These are phyloP conservation scores for Gastrodia elata DNA, from an alignment of 106 monocot genomes.

Conservation along the genomic window DNA sequence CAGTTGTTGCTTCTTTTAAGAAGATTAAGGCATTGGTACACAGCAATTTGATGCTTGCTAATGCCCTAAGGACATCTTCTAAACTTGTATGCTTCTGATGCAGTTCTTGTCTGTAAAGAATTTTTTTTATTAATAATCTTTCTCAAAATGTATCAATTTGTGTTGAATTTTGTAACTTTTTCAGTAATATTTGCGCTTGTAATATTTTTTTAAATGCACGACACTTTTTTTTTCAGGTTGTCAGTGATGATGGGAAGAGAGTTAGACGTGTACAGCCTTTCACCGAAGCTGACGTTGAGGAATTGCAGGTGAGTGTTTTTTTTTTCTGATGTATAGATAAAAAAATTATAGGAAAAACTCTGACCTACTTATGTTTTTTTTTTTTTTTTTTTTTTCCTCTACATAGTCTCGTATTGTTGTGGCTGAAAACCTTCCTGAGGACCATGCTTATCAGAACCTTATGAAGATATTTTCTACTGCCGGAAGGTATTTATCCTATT, in stretches of 20 bases:
- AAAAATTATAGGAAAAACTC: background rate
- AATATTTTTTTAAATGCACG: background rate
- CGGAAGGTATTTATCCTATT: conserved; percentile 50
- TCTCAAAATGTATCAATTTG: background rate
- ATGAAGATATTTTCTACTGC: conserved; percentile 84
- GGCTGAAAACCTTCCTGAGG: conserved; percentile 96
- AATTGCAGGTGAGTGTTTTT: conserved; percentile 33
- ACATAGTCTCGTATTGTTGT: conserved; percentile 87
- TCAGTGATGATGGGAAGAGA: conserved; percentile 97
- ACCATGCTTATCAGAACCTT: conserved; percentile 94
- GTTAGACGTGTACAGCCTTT: conserved; percentile 73
- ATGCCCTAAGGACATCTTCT: conserved; percentile 72
- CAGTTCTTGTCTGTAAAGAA: background rate
- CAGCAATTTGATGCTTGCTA: conserved; percentile 60
- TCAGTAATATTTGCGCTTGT: background rate
- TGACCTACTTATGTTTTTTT: no score
- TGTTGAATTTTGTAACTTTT: background rate
- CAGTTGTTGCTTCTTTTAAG: conserved; percentile 85
- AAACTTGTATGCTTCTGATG: conserved; percentile 66
- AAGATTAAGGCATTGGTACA: conserved; percentile 89
- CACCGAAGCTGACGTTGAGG: conserved; percentile 74
- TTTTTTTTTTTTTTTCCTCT: background rate
- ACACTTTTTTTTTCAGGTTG: conserved; percentile 34
- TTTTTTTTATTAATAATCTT: background rate
- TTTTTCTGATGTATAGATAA: conserved; percentile 3